Evolutionary conservation across 2,329 filamentous ascomycete species (phyloP).

Genomic region (Diaporthe destruens): DNA sequence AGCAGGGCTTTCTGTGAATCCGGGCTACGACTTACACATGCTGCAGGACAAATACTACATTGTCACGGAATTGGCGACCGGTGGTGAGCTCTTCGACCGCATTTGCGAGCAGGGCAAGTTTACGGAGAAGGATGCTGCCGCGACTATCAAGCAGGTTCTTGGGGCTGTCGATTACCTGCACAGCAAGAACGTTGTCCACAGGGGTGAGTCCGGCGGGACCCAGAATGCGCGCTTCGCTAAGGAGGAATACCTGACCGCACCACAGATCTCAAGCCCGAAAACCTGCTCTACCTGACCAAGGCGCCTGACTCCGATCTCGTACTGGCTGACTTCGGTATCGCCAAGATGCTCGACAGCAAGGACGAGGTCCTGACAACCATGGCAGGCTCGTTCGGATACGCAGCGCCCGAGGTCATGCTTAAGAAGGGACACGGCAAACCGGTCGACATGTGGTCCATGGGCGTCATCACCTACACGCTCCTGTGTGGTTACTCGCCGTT

Average conservation of each 20-base stretch:
- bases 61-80: slow-evolving; percentile 94
- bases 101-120: slow-evolving; percentile 99
- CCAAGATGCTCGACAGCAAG: slow-evolving; percentile 94
- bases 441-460: slow-evolving; percentile 99
- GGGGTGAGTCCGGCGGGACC: slow-evolving; percentile 69
- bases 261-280: slow-evolving; percentile 96
- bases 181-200: slow-evolving; percentile 92
- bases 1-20: neutral
- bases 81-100: slow-evolving; percentile 96
- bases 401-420: slow-evolving; percentile 97
- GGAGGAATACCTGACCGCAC: slow-evolving; percentile 18
- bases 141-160: slow-evolving; percentile 94
- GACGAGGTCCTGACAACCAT: slow-evolving; percentile 96
- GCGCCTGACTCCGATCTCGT: slow-evolving; percentile 86
- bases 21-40: slow-evolving; percentile 39
- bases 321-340: slow-evolving; percentile 97
- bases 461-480: slow-evolving; percentile 97
- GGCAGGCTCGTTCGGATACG: slow-evolving; percentile 98
- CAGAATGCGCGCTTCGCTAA: neutral
- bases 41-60: slow-evolving; percentile 98
- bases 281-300: slow-evolving; percentile 90
- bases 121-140: slow-evolving; percentile 96
- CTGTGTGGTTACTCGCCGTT: slow-evolving; percentile 99
- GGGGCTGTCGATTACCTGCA: slow-evolving; percentile 95
- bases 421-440: slow-evolving; percentile 98